A percentile compares a stretch with the other conserved stretches of the same genome.
Evolutionary conservation across 129 eudicot genomes (phyloP).

Genomic region (Artemisia argyi): DNA sequence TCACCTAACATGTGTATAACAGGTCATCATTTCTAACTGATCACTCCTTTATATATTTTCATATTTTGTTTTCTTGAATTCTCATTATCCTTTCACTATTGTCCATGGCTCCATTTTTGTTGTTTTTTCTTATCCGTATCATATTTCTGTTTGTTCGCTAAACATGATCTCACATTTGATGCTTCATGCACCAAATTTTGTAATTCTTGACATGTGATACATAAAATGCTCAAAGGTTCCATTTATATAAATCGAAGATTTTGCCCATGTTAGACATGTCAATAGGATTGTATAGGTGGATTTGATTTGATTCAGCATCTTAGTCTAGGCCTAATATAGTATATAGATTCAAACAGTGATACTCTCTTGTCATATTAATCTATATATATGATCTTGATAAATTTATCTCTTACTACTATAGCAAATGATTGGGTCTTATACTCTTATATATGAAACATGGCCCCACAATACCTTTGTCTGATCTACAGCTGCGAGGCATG

Average conservation of each 20-base stretch:
- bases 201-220: constrained; percentile 15
- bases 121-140: constrained; percentile 12
- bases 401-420: no score
- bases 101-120: constrained; percentile 13
- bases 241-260: neutral
- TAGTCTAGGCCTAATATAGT: neutral
- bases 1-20: constrained; percentile 31
- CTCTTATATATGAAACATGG: constrained; percentile 1
- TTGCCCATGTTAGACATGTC: neutral
- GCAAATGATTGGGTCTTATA: neutral
- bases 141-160: constrained; percentile 11
- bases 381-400: no score
- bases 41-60: constrained; percentile 11
- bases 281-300: neutral
- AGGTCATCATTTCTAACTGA: constrained; percentile 22
- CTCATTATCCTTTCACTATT: constrained; percentile 18
- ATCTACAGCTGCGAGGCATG: neutral
- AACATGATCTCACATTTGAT: constrained; percentile 23
- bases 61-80: neutral
- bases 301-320: constrained; percentile 2
- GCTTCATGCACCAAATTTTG: constrained; percentile 16
- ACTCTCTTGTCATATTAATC: neutral
- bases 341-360: neutral
- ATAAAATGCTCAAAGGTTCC: constrained; percentile 4
- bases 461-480: neutral